These are phyloP conservation scores for Basipetospora chlamydospora DNA, from an alignment of 2,329 filamentous ascomycete species.

Conservation along the genomic window DNA sequence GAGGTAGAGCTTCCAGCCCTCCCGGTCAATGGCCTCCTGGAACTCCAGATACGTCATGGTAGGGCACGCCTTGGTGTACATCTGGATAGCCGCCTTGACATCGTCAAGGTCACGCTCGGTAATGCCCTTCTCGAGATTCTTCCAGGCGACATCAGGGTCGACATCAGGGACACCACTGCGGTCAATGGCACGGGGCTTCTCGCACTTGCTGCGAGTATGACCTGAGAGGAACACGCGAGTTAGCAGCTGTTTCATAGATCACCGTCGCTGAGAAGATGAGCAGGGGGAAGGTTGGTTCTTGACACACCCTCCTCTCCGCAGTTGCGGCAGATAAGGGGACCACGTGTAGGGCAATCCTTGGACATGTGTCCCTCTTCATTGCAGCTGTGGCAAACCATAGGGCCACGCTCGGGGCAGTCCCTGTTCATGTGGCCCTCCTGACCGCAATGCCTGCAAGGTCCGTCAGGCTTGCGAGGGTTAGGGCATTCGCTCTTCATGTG, in stretches of 20 bases:
- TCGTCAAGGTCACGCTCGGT: constrained; percentile 44
- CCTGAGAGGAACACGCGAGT: too few species aligned
- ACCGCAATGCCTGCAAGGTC: constrained; percentile 30
- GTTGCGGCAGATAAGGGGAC: constrained; percentile 41
- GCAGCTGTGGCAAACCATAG: constrained; percentile 46
- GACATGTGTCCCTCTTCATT: constrained; percentile 43
- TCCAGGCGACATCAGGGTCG: constrained; percentile 42
- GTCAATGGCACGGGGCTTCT: constrained; percentile 43
- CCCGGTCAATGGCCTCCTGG: constrained; percentile 42
- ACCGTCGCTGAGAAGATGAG: too few species aligned
- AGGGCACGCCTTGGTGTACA: constrained; percentile 48
- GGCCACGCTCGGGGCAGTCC: constrained; percentile 47
- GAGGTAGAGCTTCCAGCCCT: constrained; percentile 41
- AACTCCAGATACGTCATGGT: constrained; percentile 44
- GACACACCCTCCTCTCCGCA: constrained; percentile 42
- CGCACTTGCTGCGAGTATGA: constrained; percentile 41
- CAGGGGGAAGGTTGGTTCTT: too few species aligned
- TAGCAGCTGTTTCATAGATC: too few species aligned
- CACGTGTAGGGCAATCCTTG: constrained; percentile 48
- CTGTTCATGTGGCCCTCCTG: constrained; percentile 38
- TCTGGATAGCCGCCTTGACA: constrained; percentile 37
- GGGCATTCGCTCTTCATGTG: constrained; percentile 20
- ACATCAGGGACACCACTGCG: constrained; percentile 33
- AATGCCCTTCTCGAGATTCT: constrained; percentile 35
- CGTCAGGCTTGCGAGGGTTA: constrained; percentile 11